Evolutionary conservation across 2,329 filamentous ascomycete genomes (phyloP).

Genomic region (Aspergillus costaricaensis): DNA sequence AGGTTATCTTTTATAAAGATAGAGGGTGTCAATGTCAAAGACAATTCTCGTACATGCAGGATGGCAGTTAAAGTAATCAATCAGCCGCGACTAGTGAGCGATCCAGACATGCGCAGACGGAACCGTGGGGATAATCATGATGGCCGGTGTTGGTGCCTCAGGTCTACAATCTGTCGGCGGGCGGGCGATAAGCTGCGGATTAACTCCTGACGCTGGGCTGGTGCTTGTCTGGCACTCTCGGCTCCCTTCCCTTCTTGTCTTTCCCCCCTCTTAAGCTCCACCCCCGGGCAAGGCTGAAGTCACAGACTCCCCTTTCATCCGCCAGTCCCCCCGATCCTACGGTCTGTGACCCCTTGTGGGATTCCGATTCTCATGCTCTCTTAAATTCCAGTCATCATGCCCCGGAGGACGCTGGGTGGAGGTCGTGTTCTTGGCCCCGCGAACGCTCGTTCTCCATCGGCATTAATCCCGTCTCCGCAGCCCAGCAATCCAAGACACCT

Average conservation of each 20-base stretch:
- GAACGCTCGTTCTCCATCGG: slow-evolving; percentile 72
- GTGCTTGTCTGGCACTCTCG: slow-evolving; percentile 2
- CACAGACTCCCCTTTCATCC: slow-evolving; percentile 2
- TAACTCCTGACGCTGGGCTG: slow-evolving; percentile 16
- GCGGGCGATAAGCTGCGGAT: slow-evolving; percentile 9
- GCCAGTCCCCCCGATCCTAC: background rate
- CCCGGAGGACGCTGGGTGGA: slow-evolving; percentile 83
- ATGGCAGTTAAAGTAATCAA: too few relatives aligned
- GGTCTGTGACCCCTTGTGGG: slow-evolving; percentile 19
- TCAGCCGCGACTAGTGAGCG: too few relatives aligned
- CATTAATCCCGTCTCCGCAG: slow-evolving; percentile 46
- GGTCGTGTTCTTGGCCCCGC: slow-evolving; percentile 88
- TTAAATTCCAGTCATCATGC: slow-evolving; percentile 60
- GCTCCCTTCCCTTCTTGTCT: slow-evolving; percentile 2
- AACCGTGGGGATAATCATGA: background rate
- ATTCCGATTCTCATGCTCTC: slow-evolving; percentile 36
- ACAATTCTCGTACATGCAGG: background rate
- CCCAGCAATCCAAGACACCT: slow-evolving; percentile 46
- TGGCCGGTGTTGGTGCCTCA: slow-evolving; percentile 10
- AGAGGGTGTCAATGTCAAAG: background rate
- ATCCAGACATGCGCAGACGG: background rate
- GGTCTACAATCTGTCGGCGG: slow-evolving; percentile 8
- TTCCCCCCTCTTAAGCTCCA: slow-evolving; percentile 9
- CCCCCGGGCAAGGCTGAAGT: slow-evolving; percentile 7
- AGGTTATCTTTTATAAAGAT: background rate